These are phyloP conservation scores for Saccharomyces hybrid DNA, from an alignment of 1,139 yeast species.

Conservation along the genomic window DNA sequence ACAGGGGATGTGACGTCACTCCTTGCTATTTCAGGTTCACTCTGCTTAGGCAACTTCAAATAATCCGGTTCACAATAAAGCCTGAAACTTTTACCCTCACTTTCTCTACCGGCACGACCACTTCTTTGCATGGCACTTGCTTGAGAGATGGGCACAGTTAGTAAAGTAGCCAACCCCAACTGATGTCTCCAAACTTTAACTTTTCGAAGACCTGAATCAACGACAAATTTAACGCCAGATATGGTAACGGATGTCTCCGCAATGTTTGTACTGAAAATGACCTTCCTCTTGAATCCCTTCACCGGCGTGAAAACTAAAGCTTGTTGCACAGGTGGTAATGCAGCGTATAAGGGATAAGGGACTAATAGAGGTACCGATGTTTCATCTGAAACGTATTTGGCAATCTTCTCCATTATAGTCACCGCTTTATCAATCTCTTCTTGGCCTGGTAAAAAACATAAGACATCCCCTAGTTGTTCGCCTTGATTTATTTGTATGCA, in stretches of 20 bases:
- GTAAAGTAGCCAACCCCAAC: slow-evolving; percentile 78
- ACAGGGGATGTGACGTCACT: slow-evolving; percentile 81
- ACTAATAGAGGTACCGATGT: slow-evolving; percentile 57
- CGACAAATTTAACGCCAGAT: slow-evolving; percentile 88
- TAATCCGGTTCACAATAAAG: slow-evolving; percentile 71
- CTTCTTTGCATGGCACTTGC: slow-evolving; percentile 93
- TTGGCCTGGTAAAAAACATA: slow-evolving; percentile 91
- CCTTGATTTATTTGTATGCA: slow-evolving; percentile 71
- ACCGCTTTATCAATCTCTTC: slow-evolving; percentile 92
- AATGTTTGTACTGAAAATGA: slow-evolving; percentile 85
- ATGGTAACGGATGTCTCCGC: slow-evolving; percentile 97
- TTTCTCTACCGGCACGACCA: slow-evolving; percentile 98
- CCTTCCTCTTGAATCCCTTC: slow-evolving; percentile 52
- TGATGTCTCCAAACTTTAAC: slow-evolving; percentile 93
- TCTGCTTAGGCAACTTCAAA: slow-evolving; percentile 56
- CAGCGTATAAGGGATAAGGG: slow-evolving; percentile 85
- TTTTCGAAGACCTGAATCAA: slow-evolving; percentile 87
- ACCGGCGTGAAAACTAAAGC: slow-evolving; percentile 63
- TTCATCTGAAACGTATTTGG: slow-evolving; percentile 38
- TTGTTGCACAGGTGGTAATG: slow-evolving; percentile 79
- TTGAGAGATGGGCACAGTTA: slow-evolving; percentile 86
- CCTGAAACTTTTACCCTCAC: slow-evolving; percentile 82
- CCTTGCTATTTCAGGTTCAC: slow-evolving; percentile 87
- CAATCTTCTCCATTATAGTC: slow-evolving; percentile 48
- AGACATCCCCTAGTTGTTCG: slow-evolving; percentile 79